phyloP scores from a whole-genome alignment of 768 basidiomycete genomes.

The Xerocomellus chrysenteron region DNA sequence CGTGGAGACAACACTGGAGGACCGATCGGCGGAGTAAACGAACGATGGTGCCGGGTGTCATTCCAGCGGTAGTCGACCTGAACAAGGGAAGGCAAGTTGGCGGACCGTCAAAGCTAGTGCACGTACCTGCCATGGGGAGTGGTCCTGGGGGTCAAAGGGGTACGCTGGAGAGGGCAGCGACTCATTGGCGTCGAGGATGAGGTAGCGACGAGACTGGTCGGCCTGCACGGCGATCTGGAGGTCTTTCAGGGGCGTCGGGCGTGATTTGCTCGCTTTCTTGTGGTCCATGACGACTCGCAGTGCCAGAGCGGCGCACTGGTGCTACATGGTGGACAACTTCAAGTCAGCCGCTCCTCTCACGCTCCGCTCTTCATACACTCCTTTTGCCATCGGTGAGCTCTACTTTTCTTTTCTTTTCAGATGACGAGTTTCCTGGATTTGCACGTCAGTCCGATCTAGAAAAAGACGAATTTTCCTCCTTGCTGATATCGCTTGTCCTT shows the following conservation, averaged over 20 bases:
- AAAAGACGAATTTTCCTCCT: slow-evolving; percentile 41
- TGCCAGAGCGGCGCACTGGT: background rate
- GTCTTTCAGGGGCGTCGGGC: slow-evolving; percentile 16
- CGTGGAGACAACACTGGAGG: slow-evolving; percentile 10
- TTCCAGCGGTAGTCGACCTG: background rate
- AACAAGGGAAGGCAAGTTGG: background rate
- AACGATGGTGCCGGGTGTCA: slow-evolving; percentile 1
- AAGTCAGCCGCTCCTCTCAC: slow-evolving; percentile 22
- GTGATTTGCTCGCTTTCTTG: background rate
- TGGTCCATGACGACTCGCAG: slow-evolving; percentile 1
- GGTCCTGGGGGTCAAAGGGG: slow-evolving; percentile 1
- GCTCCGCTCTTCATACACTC: background rate
- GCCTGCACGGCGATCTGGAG: slow-evolving; percentile 18
- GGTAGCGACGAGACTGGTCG: slow-evolving; percentile 10
- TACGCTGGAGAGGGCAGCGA: slow-evolving; percentile 1
- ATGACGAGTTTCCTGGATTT: slow-evolving; percentile 53
- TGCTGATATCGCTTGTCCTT: slow-evolving; percentile 36
- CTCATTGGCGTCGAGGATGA: slow-evolving; percentile 9
- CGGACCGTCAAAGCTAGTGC: background rate
- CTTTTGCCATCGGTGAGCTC: slow-evolving; percentile 19
- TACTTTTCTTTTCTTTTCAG: background rate
- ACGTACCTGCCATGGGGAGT: background rate
- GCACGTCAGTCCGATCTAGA: slow-evolving; percentile 60
- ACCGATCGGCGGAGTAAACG: slow-evolving; percentile 17
- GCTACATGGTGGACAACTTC: background rate